Conservation (phyloP, 2,329 filamentous ascomycete species). For the Claviceps sp. region DNA sequence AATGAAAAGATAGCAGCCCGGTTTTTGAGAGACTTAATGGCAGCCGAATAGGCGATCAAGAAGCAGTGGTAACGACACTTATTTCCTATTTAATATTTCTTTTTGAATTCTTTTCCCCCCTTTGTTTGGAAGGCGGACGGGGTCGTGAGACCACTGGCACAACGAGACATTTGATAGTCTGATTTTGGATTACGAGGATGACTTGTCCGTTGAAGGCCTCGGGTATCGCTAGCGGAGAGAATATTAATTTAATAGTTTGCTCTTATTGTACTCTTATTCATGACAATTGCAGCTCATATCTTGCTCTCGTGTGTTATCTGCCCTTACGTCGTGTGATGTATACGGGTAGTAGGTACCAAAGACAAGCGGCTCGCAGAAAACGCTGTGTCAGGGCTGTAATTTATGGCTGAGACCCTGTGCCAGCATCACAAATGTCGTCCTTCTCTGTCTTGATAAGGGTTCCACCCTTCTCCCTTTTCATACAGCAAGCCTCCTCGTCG, state of each 20-base stretch:
- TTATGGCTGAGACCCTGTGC: no score
- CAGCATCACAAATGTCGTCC: no score
- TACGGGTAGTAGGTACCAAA: no score
- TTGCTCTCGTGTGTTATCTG: no score
- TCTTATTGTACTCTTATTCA: conserved; percentile 7
- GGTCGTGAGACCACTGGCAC: conserved; percentile 7
- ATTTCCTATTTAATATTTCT: conserved; percentile 3
- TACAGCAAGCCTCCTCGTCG: no score
- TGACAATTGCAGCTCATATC: no score
- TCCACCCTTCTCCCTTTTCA: no score
- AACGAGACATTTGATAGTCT: conserved; percentile 14
- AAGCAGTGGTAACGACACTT: conserved; percentile 5
- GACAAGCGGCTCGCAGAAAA: no score
- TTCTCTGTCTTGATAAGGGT: no score
- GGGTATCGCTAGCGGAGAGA: conserved; percentile 8
- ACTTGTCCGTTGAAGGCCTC: conserved; percentile 7
- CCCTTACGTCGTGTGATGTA: no score
- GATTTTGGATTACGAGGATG: conserved; percentile 1
- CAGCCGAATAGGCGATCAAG: not conserved
- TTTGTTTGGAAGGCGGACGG: not conserved
- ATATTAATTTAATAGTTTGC: conserved; percentile 11
- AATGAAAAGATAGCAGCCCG: not conserved
- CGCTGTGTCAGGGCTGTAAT: no score
- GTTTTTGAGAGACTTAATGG: not conserved
- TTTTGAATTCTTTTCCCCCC: not conserved